A percentile compares a stretch with the other conserved stretches of the same genome.
phyloP scores from a whole-genome alignment of 176 grass and related monocot species.

The Paspalum vaginatum region DNA sequence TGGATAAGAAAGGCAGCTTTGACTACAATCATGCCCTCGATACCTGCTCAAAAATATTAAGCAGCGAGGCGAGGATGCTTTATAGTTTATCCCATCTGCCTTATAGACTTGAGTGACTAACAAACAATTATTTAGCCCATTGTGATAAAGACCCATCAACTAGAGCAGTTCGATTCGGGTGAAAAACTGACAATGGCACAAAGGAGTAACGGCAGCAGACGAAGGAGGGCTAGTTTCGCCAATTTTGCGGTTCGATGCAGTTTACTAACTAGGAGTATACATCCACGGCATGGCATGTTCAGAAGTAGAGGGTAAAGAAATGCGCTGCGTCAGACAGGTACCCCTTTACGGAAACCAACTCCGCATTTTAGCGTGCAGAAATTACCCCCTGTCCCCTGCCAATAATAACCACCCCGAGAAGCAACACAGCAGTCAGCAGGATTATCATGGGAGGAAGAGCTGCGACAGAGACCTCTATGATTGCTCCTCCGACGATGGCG shows the following conservation, averaged over 20 bases:
- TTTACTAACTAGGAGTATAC: no score
- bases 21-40: not conserved
- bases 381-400: not conserved
- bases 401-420: not conserved
- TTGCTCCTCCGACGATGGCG: constrained; percentile 80
- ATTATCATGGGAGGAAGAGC: not conserved
- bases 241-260: not conserved
- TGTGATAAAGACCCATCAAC: not conserved
- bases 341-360: not conserved
- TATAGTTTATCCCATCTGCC: not conserved
- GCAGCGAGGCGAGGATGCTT: not conserved
- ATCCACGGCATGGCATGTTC: not conserved
- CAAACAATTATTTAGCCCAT: not conserved
- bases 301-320: not conserved
- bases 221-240: not conserved
- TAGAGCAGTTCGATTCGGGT: not conserved
- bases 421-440: not conserved
- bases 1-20: not conserved
- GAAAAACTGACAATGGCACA: not conserved
- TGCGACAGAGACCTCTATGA: constrained; percentile 54
- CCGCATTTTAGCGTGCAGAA: not conserved
- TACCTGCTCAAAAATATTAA: not conserved
- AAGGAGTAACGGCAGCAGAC: not conserved
- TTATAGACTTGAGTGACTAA: not conserved
- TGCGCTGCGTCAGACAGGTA: not conserved